These are phyloP conservation scores for Kwoniella newhampshirensis DNA, from an alignment of 768 basidiomycete species.

Conservation along the genomic window DNA sequence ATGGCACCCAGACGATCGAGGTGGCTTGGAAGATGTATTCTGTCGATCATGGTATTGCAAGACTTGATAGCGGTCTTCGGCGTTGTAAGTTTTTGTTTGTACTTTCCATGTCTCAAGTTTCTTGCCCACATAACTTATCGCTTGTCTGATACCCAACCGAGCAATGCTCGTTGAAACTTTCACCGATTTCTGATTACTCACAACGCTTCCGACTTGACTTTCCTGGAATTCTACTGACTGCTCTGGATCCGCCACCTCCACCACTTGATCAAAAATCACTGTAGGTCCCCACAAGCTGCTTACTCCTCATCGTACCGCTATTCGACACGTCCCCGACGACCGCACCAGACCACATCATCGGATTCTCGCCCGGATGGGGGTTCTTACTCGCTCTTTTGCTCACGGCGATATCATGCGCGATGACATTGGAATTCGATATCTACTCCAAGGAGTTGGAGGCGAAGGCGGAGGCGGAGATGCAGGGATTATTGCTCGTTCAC, in stretches of 20 bases:
- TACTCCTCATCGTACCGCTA: constrained; percentile 1
- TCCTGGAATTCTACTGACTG: no score
- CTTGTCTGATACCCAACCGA: no score
- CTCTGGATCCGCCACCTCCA: no score
- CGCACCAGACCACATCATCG: constrained; percentile 1
- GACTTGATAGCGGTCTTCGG: constrained; percentile 2
- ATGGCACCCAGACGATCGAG: no score
- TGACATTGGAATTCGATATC: not conserved
- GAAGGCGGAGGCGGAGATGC: no score
- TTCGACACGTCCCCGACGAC: not conserved
- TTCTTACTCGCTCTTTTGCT: constrained; percentile 1
- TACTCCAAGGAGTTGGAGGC: not conserved
- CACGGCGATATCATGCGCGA: not conserved
- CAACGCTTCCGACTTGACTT: no score
- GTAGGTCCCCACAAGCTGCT: not conserved
- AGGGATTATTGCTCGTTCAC: no score
- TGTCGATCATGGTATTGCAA: constrained; percentile 2
- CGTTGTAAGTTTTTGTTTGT: constrained; percentile 1
- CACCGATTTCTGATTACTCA: no score
- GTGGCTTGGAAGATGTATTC: not conserved
- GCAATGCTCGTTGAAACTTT: no score
- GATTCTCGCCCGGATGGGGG: constrained; percentile 5
- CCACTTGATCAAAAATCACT: not conserved
- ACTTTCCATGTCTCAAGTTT: not conserved
- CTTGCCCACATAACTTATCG: no score